A percentile compares a stretch with the other conserved stretches of the same genome.
phyloP scores from a whole-genome alignment of 306 rosid genomes.

The Lathyrus sativus region DNA sequence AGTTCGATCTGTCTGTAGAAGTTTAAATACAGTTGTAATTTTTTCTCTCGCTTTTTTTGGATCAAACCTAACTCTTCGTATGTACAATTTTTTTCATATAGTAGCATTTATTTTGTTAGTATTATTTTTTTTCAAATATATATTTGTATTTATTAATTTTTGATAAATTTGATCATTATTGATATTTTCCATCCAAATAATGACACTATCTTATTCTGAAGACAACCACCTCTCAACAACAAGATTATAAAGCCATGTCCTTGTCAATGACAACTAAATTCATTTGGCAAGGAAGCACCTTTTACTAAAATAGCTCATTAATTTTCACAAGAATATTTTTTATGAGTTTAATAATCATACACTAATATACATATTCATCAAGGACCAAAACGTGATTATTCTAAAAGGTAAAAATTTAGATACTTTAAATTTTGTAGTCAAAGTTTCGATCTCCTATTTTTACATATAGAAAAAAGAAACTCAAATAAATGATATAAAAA shows the following conservation, averaged over 20 bases:
- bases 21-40: too few relatives aligned
- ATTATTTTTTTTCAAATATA: too few relatives aligned
- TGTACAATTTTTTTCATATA: too few relatives aligned
- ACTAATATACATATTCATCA: not conserved
- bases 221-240: not conserved
- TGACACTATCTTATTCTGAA: not conserved
- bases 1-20: too few relatives aligned
- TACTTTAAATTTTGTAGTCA: too few relatives aligned
- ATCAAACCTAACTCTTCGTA: too few relatives aligned
- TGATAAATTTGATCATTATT: not conserved
- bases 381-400: not conserved
- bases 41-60: too few relatives aligned
- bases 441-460: too few relatives aligned
- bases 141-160: too few relatives aligned
- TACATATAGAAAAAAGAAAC: too few relatives aligned
- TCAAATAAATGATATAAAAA: not conserved
- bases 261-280: constrained; percentile 30
- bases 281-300: constrained; percentile 28
- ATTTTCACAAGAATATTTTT: constrained; percentile 2
- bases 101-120: too few relatives aligned
- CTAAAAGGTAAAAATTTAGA: too few relatives aligned
- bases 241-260: constrained; percentile 7
- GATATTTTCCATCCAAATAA: not conserved
- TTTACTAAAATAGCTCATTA: constrained; percentile 6
- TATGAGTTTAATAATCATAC: not conserved